These are phyloP conservation scores for Cenchrus fungigraminus DNA, from an alignment of 176 grass and related monocot genomes.

Conservation along the genomic window DNA sequence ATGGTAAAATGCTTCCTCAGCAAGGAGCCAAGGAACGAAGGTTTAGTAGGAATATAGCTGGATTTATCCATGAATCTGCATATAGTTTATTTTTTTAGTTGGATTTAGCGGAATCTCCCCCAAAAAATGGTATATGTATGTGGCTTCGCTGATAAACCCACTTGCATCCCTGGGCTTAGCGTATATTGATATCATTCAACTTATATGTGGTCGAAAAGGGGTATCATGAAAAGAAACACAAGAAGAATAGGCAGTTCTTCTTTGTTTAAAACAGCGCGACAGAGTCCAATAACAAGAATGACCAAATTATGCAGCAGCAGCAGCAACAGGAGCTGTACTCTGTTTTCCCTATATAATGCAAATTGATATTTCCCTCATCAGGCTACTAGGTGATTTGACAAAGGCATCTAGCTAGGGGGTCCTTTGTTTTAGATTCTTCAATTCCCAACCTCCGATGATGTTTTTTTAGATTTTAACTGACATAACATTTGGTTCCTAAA, in stretches of 20 bases:
- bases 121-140: too few species aligned
- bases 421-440: conserved; percentile 36
- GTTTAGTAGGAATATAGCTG: too few species aligned
- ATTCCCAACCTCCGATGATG: conserved; percentile 28
- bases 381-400: conserved; percentile 46
- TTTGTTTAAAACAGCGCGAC: not conserved
- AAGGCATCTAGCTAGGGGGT: conserved; percentile 31
- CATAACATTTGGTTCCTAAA: not conserved
- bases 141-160: too few species aligned
- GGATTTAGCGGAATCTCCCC: too few species aligned
- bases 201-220: not conserved
- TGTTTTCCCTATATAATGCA: conserved; percentile 5
- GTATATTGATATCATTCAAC: not conserved
- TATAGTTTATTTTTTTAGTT: too few species aligned
- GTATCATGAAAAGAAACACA: not conserved
- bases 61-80: too few species aligned
- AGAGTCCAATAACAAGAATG: conserved; percentile 2
- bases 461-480: not conserved
- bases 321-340: not conserved
- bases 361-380: not conserved
- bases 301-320: not conserved
- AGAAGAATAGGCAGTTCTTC: not conserved
- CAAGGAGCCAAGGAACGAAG: not conserved
- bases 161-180: too few species aligned
- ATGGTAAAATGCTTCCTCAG: not conserved